These are phyloP conservation scores for Trichoderma cornu-damae DNA, from an alignment of 2,329 filamentous ascomycete species.

Conservation along the genomic window DNA sequence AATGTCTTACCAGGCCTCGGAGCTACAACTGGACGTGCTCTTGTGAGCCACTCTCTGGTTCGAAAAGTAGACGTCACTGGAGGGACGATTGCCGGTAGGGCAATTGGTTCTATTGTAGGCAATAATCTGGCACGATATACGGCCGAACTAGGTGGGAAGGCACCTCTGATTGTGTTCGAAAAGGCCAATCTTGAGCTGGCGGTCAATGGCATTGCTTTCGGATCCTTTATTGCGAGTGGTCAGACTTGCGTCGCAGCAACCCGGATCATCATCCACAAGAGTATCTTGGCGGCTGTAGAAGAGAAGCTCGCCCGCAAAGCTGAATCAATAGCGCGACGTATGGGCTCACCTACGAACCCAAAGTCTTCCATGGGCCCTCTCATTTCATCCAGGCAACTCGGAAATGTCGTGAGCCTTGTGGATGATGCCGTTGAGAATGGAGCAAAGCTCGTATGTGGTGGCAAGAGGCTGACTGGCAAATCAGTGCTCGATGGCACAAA, in stretches of 20 bases:
- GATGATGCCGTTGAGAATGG: slow-evolving; percentile 54
- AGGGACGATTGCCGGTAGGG: slow-evolving; percentile 63
- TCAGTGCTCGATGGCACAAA: slow-evolving; percentile 49
- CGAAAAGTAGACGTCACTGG: slow-evolving; percentile 72
- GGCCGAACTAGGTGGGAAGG: slow-evolving; percentile 68
- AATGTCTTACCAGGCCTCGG: slow-evolving; percentile 57
- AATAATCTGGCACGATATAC: slow-evolving; percentile 65
- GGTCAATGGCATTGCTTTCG: slow-evolving; percentile 63
- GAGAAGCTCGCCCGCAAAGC: slow-evolving; percentile 60
- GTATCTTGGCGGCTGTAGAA: slow-evolving; percentile 60
- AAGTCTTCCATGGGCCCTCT: slow-evolving; percentile 60
- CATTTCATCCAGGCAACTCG: slow-evolving; percentile 58
- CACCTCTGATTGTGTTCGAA: slow-evolving; percentile 62
- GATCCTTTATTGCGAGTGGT: slow-evolving; percentile 51
- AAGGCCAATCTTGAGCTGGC: slow-evolving; percentile 60
- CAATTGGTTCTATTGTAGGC: slow-evolving; percentile 61
- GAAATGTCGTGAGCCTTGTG: slow-evolving; percentile 62
- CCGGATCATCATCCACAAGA: slow-evolving; percentile 67
- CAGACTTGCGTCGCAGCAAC: slow-evolving; percentile 65
- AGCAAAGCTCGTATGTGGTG: slow-evolving; percentile 39
- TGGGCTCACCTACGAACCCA: slow-evolving; percentile 53
- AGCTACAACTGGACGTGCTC: slow-evolving; percentile 45
- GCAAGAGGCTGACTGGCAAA: slow-evolving; percentile 41
- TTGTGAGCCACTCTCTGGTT: slow-evolving; percentile 48
- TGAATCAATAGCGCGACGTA: slow-evolving; percentile 46